A percentile compares a stretch with the other conserved stretches of the same genome.
Conservation (phyloP, 2,329 filamentous ascomycete species). For the Trichoderma atroviride region DNA sequence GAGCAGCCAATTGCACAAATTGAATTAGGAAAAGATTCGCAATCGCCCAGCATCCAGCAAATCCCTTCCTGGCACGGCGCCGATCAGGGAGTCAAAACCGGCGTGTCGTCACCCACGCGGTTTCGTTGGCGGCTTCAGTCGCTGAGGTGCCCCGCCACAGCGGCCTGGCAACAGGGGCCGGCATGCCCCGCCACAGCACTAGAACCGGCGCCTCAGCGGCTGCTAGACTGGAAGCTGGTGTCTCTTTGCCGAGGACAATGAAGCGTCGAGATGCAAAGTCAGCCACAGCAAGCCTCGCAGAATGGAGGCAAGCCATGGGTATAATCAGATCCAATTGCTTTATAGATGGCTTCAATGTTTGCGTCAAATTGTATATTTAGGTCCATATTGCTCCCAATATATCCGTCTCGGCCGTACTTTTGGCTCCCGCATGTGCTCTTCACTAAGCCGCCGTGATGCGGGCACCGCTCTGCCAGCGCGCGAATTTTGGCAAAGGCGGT, state of each 20-base stretch:
- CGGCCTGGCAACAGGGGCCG: constrained; percentile 13
- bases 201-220: background rate
- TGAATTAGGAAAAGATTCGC: background rate
- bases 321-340: background rate
- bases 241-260: background rate
- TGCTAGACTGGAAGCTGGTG: background rate
- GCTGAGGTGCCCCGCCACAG: constrained; percentile 19
- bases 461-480: constrained; percentile 17
- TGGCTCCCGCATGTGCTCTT: constrained; percentile 3
- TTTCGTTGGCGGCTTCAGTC: constrained; percentile 17
- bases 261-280: background rate
- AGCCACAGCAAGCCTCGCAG: background rate
- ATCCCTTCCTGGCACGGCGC: constrained; percentile 10
- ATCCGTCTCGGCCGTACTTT: background rate
- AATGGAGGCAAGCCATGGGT: background rate
- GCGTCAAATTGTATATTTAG: background rate
- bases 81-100: background rate
- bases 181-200: constrained; percentile 10
- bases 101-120: constrained; percentile 22
- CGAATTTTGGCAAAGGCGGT: constrained; percentile 28
- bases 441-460: constrained; percentile 24
- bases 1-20: background rate
- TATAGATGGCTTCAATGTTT: background rate
- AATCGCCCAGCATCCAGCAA: background rate
- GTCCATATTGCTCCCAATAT: background rate